Conservation (phyloP, 306 rosid genomes). For the Calophaca sinica region DNA sequence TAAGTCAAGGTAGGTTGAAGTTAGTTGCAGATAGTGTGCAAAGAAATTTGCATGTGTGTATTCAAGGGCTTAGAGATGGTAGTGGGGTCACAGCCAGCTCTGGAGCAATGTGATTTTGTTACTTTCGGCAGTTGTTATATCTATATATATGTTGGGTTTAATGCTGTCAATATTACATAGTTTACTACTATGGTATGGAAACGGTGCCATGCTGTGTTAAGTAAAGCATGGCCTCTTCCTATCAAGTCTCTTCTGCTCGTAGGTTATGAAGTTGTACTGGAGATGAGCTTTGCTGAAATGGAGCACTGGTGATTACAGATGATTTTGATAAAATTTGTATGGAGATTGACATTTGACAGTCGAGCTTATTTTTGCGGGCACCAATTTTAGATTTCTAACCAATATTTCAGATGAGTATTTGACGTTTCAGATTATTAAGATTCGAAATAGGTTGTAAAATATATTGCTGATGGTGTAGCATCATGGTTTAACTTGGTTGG, state of each 20-base stretch:
- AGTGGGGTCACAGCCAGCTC: slow-evolving; percentile 69
- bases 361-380: slow-evolving; percentile 42
- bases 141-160: slow-evolving; percentile 37
- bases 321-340: slow-evolving; percentile 38
- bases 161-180: slow-evolving; percentile 44
- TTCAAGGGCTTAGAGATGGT: slow-evolving; percentile 92
- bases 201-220: slow-evolving; percentile 42
- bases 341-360: slow-evolving; percentile 40
- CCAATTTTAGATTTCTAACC: slow-evolving; percentile 51
- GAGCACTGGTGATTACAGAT: slow-evolving; percentile 34
- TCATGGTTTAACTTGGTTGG: slow-evolving; percentile 45
- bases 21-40: slow-evolving; percentile 88
- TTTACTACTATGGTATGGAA: slow-evolving; percentile 28
- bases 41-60: slow-evolving; percentile 73
- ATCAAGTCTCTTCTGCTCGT: slow-evolving; percentile 35
- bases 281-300: slow-evolving; percentile 46
- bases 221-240: slow-evolving; percentile 34
- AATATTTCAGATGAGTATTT: slow-evolving; percentile 48
- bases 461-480: slow-evolving; percentile 47
- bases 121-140: slow-evolving; percentile 37
- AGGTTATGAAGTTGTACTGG: slow-evolving; percentile 37
- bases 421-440: slow-evolving; percentile 49
- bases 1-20: slow-evolving; percentile 92
- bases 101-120: slow-evolving; percentile 59
- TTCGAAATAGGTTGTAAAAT: slow-evolving; percentile 61